phyloP scores from a whole-genome alignment of 176 grass and related monocot species.

The Cenchrus purpureus region DNA sequence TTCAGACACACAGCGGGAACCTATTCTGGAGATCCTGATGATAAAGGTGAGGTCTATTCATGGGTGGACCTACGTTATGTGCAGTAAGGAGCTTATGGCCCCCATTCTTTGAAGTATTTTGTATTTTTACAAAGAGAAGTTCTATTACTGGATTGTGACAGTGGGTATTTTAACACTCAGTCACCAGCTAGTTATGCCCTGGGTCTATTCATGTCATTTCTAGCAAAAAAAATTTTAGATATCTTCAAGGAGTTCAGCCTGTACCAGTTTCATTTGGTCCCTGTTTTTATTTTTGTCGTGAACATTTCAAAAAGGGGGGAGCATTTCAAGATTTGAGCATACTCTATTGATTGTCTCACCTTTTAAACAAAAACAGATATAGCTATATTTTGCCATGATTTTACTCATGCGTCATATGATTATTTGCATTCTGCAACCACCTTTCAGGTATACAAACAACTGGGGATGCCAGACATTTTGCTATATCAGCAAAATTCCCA shows the following conservation, averaged over 20 bases:
- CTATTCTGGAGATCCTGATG: constrained; percentile 79
- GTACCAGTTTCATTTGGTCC: neutral
- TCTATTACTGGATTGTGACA: neutral
- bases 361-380: neutral
- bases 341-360: neutral
- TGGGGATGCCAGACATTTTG: constrained; percentile 70
- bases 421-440: constrained; percentile 21
- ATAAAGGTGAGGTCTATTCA: constrained; percentile 57
- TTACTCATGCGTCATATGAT: constrained; percentile 1
- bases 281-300: neutral
- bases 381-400: constrained; percentile 1
- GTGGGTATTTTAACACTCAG: neutral
- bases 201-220: constrained; percentile 1
- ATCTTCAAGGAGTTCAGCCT: neutral
- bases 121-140: neutral
- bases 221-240: too few species aligned
- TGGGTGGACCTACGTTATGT: neutral
- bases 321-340: neutral
- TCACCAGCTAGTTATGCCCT: neutral
- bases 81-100: neutral
- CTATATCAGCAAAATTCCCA: constrained; percentile 84
- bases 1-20: constrained; percentile 76
- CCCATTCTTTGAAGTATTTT: neutral
- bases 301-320: neutral
- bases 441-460: constrained; percentile 75